Conservation (phyloP, 2,329 filamentous ascomycete species). For the Ambrosiella xylebori region DNA sequence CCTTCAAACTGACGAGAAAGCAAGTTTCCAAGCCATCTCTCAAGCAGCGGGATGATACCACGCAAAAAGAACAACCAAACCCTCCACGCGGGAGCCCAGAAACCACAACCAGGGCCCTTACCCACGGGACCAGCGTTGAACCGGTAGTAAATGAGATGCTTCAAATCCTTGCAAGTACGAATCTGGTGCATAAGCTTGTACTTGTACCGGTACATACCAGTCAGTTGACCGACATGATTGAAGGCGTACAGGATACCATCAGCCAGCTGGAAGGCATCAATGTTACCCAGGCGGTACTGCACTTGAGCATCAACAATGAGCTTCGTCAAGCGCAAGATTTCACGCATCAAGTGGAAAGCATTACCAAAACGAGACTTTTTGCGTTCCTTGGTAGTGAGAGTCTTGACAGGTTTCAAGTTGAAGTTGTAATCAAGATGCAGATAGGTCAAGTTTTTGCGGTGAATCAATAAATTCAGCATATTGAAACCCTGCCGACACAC, state of each 20-base stretch:
- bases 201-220: conserved; percentile 99
- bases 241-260: conserved; percentile 99
- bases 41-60: conserved; percentile 88
- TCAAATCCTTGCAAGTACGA: conserved; percentile 93
- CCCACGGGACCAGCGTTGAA: conserved; percentile 96
- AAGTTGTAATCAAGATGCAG: conserved; percentile 99
- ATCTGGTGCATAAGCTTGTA: conserved; percentile 99
- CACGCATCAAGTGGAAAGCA: conserved; percentile 96
- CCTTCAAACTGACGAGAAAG: conserved; percentile 96
- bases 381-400: conserved; percentile 91
- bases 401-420: conserved; percentile 98
- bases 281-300: conserved; percentile 91
- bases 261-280: conserved; percentile 94
- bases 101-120: conserved; percentile 93
- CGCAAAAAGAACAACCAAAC: conserved; percentile 99
- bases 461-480: conserved; percentile 94
- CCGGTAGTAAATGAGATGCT: conserved; percentile 97
- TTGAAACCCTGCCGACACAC: conserved; percentile 98
- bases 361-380: conserved; percentile 99
- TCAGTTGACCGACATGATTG: conserved; percentile 95
- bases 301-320: conserved; percentile 97
- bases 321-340: conserved; percentile 89
- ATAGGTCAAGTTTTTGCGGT: conserved; percentile 96
- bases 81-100: conserved; percentile 97
- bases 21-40: conserved; percentile 93